Base-by-base conservation (phyloP, 2,329 filamentous ascomycete species). In the Fusarium avenaceum region DNA sequence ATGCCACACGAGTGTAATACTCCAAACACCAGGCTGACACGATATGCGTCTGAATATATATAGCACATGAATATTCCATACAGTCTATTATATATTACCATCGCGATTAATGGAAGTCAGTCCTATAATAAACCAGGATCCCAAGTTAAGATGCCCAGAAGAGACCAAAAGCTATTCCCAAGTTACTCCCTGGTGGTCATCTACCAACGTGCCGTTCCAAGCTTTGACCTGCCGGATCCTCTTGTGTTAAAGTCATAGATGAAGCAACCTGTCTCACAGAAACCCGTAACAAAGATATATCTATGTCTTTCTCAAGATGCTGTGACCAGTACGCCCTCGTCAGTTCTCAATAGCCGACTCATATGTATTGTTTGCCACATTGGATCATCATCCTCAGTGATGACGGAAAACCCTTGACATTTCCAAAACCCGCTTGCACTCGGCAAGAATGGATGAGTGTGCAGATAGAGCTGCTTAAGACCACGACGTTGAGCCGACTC, bases 311-410 rank as follows among this genome's bases (percentile, higher is more conserved):
- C n/a, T 38, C 35, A n/a, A 38, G 7, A n/a, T 9, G 3, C 4
- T 17, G 17, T 19, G 8, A n/a, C 7, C 5, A 10, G 17, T 5
- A 11, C n/a, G 7, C 19, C 35, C 35, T 9, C 4, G 6, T 44
- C 7, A 45, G 15, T 26, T 2, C 7, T 24, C 8, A 4, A 66
- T 4, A 42, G 4, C 7, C 39, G 57, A 3, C 40, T 62, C 74
- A 76, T 76, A 28, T 76, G 75, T 17, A 69, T 76, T 2, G 75
- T 76, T n/a, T 57, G 67, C 74, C 74, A 76, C 1, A 74, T 40
- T 2, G 66, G 63, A 15, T 76, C 74, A 2, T 76, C 57, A 3
- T 76, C 74, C 2, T 71, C 57, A 0, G 53, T 8, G 7, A 74
- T 46, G 0, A 71, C 10, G 2, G 42, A 47, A 38, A 76, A 76